Conservation (phyloP, 2,329 filamentous ascomycete species). For the Zelopaecilomyces penicillatus region DNA sequence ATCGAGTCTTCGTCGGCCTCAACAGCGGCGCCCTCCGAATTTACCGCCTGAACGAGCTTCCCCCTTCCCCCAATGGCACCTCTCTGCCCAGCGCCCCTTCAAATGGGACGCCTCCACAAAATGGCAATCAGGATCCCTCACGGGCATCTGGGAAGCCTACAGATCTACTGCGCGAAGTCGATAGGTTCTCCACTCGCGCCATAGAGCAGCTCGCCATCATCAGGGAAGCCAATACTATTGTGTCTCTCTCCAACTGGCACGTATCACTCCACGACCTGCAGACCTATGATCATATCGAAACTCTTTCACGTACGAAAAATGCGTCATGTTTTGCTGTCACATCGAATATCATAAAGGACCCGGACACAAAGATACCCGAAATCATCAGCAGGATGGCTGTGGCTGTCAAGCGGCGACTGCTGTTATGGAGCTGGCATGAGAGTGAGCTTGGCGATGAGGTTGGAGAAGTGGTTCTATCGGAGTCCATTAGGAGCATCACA, state of each 20-base stretch:
- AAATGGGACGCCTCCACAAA: conserved; percentile 18
- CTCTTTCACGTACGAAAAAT: conserved; percentile 73
- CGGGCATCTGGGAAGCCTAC: conserved; percentile 47
- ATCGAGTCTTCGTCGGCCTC: conserved; percentile 83
- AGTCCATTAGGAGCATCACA: conserved; percentile 78
- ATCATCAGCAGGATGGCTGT: conserved; percentile 90
- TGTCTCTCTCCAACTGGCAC: conserved; percentile 84
- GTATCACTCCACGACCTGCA: conserved; percentile 86
- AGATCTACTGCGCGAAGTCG: conserved; percentile 81
- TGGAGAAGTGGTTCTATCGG: conserved; percentile 68
- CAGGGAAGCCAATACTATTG: conserved; percentile 85
- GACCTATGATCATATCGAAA: conserved; percentile 74
- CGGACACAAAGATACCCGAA: conserved; percentile 76
- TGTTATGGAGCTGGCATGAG: conserved; percentile 94
- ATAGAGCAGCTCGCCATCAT: conserved; percentile 93
- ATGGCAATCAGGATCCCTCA: conserved; percentile 21
- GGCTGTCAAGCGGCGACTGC: conserved; percentile 79
- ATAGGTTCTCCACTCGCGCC: conserved; percentile 84
- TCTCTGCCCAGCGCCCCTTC: conserved; percentile 19
- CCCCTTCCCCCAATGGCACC: conserved; percentile 26
- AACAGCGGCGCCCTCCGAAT: conserved; percentile 83
- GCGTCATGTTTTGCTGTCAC: conserved; percentile 87
- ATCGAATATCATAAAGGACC: conserved; percentile 89
- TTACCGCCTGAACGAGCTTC: conserved; percentile 75
- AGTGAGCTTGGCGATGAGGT: conserved; percentile 74